Evolutionary conservation across 495 filamentous ascomycete genomes (phyloP).

Genomic region (Talaromyces thailandensis): DNA sequence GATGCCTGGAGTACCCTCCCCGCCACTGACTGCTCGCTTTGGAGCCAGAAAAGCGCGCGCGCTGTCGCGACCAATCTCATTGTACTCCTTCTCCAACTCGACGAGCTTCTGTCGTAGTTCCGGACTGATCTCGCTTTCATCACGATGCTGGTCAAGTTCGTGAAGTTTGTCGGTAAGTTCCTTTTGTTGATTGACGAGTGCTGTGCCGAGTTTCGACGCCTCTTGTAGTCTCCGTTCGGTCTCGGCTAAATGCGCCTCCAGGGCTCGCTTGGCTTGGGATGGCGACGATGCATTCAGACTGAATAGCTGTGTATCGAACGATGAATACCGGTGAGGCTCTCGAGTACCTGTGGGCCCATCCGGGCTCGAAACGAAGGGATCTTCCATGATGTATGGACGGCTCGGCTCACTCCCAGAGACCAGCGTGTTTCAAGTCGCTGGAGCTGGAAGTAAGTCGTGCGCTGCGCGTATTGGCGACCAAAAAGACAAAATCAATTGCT

Average conservation of each 20-base stretch:
- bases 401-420: constrained; percentile 8
- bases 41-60: constrained; percentile 78
- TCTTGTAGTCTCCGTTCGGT: constrained; percentile 86
- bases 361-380: constrained; percentile 43
- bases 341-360: constrained; percentile 27
- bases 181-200: constrained; percentile 74
- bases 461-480: background rate
- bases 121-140: constrained; percentile 71
- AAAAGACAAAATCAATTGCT: background rate
- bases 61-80: constrained; percentile 85
- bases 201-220: constrained; percentile 76
- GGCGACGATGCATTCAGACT: constrained; percentile 71
- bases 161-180: constrained; percentile 71
- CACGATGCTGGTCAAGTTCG: constrained; percentile 73
- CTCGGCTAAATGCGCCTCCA: constrained; percentile 86
- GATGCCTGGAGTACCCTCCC: constrained; percentile 56
- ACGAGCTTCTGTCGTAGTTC: constrained; percentile 75
- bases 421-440: constrained; percentile 7
- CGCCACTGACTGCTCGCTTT: constrained; percentile 63
- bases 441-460: background rate
- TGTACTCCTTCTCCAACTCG: constrained; percentile 89
- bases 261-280: constrained; percentile 73
- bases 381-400: constrained; percentile 31
- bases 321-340: constrained; percentile 61
- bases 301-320: constrained; percentile 71